Percentiles rank a stretch among this genome's conserved stretches.
Conservation (phyloP, 139 green algal genomes). For the Haematococcus lacustris region DNA sequence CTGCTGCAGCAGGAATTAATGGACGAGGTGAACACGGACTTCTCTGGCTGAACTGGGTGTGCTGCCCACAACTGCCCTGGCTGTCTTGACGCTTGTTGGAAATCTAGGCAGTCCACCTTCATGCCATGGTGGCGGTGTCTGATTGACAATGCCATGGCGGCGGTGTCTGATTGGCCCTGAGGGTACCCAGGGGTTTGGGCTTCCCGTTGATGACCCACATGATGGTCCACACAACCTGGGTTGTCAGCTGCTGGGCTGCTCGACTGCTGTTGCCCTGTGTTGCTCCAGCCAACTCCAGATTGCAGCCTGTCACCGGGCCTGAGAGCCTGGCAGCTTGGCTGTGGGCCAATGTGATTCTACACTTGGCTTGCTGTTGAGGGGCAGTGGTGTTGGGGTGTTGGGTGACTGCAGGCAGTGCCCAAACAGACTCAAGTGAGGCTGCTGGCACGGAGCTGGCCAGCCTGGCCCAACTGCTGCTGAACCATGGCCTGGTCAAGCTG, state of each 20-base stretch:
- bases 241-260: too few relatives aligned
- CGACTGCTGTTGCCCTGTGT: too few relatives aligned
- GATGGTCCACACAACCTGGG: too few relatives aligned
- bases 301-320: background rate
- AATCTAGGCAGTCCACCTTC: too few relatives aligned
- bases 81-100: too few relatives aligned
- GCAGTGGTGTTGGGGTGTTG: background rate
- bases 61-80: background rate
- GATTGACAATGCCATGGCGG: too few relatives aligned
- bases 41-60: conserved; percentile 5
- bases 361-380: too few relatives aligned
- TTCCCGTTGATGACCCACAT: too few relatives aligned
- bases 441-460: conserved; percentile 4
- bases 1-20: conserved; percentile 1
- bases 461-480: conserved; percentile 13
- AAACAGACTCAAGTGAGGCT: background rate
- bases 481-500: conserved; percentile 18
- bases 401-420: background rate
- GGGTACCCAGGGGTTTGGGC: too few relatives aligned
- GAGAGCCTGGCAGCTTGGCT: background rate
- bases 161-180: too few relatives aligned
- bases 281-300: background rate
- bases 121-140: too few relatives aligned
- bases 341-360: too few relatives aligned
- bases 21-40: conserved; percentile 4